Conservation (phyloP, 371 early-diverging fungal species). For the Mortierella sp. region DNA sequence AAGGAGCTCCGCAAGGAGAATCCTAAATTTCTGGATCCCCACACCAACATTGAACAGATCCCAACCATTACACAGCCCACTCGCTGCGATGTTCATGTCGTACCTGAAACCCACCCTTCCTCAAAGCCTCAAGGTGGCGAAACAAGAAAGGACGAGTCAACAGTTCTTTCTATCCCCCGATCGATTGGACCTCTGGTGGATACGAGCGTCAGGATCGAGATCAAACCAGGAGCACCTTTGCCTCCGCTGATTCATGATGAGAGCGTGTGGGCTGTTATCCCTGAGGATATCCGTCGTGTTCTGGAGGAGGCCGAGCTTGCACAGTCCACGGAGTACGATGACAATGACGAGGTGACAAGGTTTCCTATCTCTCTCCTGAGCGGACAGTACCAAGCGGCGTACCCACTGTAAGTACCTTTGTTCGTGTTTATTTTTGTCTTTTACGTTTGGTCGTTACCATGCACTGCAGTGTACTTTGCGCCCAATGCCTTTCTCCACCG, state of each 20-base stretch:
- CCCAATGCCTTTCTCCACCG: neutral
- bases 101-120: neutral
- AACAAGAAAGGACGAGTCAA: neutral
- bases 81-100: constrained; percentile 40
- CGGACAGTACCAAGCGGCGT: constrained; percentile 69
- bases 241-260: constrained; percentile 51
- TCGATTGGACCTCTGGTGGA: constrained; percentile 52
- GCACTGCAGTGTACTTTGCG: neutral
- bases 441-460: neutral
- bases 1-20: constrained; percentile 67
- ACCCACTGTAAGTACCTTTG: constrained; percentile 65
- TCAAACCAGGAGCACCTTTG: constrained; percentile 26
- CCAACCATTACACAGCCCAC: constrained; percentile 73
- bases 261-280: constrained; percentile 46
- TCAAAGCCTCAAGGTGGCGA: neutral
- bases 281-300: constrained; percentile 47
- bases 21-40: constrained; percentile 80
- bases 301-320: constrained; percentile 24
- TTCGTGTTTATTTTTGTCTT: neutral
- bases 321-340: constrained; percentile 21
- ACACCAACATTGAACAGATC: constrained; percentile 85
- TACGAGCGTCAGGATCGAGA: constrained; percentile 35
- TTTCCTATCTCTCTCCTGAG: constrained; percentile 72
- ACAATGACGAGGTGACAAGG: constrained; percentile 49
- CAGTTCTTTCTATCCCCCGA: constrained; percentile 49